Evolutionary conservation across 805 yeast species (phyloP).

Genomic region (Kurtzmaniella cleridarum): DNA sequence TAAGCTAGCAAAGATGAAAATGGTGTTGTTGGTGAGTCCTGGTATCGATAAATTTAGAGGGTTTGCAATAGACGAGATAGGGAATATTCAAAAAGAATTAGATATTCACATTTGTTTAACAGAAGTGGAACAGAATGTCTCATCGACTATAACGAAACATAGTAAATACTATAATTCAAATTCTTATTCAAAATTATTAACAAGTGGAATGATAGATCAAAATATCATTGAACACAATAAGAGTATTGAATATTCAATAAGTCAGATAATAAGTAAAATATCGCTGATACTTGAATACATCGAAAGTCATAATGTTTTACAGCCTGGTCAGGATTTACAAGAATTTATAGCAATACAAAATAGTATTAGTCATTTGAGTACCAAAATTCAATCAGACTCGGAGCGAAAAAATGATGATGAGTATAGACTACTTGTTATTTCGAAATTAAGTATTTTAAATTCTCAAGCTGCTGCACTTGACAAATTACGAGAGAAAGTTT

Average conservation of each 20-base stretch:
- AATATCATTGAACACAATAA: slow-evolving; percentile 1
- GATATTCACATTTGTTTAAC: not conserved
- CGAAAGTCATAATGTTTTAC: slow-evolving; percentile 7
- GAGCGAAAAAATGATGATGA: not conserved
- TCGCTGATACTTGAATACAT: slow-evolving; percentile 16
- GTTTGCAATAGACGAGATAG: not conserved
- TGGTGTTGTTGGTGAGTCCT: slow-evolving; percentile 4
- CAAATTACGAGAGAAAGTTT: slow-evolving; percentile 12
- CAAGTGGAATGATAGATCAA: slow-evolving; percentile 7
- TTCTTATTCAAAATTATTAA: slow-evolving; percentile 5
- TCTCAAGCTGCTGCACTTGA: slow-evolving; percentile 23
- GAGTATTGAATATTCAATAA: slow-evolving; percentile 8
- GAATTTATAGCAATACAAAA: slow-evolving; percentile 1
- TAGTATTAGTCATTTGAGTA: too few species aligned
- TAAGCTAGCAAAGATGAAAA: not conserved
- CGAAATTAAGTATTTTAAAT: slow-evolving; percentile 26
- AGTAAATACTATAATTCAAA: slow-evolving; percentile 17
- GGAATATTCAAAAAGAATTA: not conserved
- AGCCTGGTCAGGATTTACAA: too few species aligned
- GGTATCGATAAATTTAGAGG: slow-evolving; percentile 1
- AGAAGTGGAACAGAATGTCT: slow-evolving; percentile 23
- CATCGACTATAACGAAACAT: slow-evolving; percentile 25
- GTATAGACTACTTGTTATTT: slow-evolving; percentile 5
- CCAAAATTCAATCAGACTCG: slow-evolving; percentile 13
- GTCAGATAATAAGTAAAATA: slow-evolving; percentile 20